Conservation (phyloP, 495 filamentous ascomycete genomes). For the Aspergillus biplanus region DNA sequence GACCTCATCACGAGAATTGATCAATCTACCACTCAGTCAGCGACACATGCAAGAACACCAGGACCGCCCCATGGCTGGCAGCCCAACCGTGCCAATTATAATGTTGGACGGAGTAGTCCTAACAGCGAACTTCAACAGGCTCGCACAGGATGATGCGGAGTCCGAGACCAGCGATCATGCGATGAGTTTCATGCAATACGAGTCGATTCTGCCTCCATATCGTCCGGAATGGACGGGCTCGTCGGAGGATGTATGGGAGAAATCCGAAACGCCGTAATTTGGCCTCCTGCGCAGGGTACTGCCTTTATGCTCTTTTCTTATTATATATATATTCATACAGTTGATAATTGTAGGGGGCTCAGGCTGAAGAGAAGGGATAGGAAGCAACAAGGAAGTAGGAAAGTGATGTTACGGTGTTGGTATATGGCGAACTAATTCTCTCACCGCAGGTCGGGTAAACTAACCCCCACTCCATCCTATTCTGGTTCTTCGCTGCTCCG, state of each 20-base stretch:
- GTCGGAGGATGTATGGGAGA: not conserved
- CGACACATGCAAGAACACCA: conserved; percentile 13
- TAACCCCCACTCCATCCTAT: not conserved
- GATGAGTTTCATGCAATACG: conserved; percentile 44
- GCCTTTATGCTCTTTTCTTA: too few species aligned
- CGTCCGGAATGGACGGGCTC: conserved; percentile 1
- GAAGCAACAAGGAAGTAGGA: not conserved
- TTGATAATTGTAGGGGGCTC: not conserved
- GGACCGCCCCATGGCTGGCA: not conserved
- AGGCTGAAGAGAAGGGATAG: not conserved
- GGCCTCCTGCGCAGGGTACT: too few species aligned
- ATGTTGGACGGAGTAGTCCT: conserved; percentile 22
- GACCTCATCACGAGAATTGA: conserved; percentile 34
- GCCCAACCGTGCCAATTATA: not conserved
- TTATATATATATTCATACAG: not conserved
- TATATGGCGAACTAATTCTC: not conserved
- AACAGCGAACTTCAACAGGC: conserved; percentile 34
- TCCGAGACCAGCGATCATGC: conserved; percentile 26
- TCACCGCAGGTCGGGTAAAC: conserved; percentile 4
- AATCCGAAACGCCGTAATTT: not conserved
- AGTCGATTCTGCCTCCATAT: conserved; percentile 13
- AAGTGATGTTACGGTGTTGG: not conserved
- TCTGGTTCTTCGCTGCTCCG: not conserved
- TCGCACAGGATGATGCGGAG: not conserved
- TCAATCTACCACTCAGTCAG: conserved; percentile 33